Base-by-base conservation (phyloP, 2,329 filamentous ascomycete genomes). In the Arthroderma sp. region DNA sequence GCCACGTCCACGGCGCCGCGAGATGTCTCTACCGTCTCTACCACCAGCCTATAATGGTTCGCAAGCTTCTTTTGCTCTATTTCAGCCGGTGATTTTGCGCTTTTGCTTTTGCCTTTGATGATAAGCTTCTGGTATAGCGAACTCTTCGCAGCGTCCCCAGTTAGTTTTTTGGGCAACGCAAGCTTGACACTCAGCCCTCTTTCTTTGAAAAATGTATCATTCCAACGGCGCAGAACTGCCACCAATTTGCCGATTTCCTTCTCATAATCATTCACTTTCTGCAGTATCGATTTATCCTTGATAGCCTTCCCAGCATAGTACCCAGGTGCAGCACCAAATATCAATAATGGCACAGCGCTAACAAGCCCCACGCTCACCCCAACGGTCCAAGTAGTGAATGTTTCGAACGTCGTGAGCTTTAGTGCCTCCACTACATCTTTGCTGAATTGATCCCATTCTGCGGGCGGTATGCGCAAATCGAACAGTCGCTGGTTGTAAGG, bases 221-320 rank as follows among this genome's bases (percentile, higher is more conserved):
- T 49, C 47, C 47, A 49, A 38, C 8, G n/a, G 6, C 31, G 42
- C 22, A 49, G 11, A 22, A 42, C 46, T 9, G 42, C 37, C 11
- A 47, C 45, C 31, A 49, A 22, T n/a, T 49, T 45, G 29, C 45
- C 45, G 29, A 42, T 38, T 6, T 45, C 47, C 34, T 47, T 34
- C 29, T 38, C 29, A 6, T 40, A 36, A n/a, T 39, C 36, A 10
- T 36, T 32, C 22, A 49, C 44, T 33, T 49, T 49, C 34, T 43
- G 42, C 27, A 42, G 41, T 10, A 47, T 47, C 15, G 45, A 43
- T 27, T 38, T 44, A 9, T 43, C 32, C 9, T 47, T 47, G n/a
- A 49, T 29, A 4, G 41, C 38, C 29, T 49, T 49, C n/a, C 45
- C 47, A 36, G 47, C 45, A 28, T 49, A 49, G 38, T 49, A 49